A percentile compares a stretch with the other conserved stretches of the same genome.
phyloP scores from a whole-genome alignment of 1,284 basidiomycete species.

The Stereum hirsutum region DNA sequence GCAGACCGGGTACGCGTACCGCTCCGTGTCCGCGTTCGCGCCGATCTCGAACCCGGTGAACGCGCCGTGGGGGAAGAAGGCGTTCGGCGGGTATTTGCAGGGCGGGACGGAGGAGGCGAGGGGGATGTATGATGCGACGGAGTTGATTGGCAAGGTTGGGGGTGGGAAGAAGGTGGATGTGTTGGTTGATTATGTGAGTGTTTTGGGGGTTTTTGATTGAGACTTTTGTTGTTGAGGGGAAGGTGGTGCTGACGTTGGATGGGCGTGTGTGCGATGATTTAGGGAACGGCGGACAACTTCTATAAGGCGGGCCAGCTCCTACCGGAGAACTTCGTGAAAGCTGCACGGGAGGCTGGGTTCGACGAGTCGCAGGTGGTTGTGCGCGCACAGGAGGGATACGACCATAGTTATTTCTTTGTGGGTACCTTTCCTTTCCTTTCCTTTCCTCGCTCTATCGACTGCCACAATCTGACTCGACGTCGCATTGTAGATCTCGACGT shows the following conservation, averaged over 20 bases:
- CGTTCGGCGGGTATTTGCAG: conserved; percentile 83
- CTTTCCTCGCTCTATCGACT: not conserved
- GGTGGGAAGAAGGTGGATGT: conserved; percentile 71
- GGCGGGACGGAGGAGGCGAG: conserved; percentile 75
- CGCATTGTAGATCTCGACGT: conserved; percentile 50
- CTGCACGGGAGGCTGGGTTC: conserved; percentile 65
- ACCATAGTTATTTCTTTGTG: conserved; percentile 92
- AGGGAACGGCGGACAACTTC: conserved; percentile 86
- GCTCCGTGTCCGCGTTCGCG: conserved; percentile 89
- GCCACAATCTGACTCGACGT: conserved; percentile 4
- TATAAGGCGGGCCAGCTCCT: conserved; percentile 81
- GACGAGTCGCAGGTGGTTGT: conserved; percentile 74
- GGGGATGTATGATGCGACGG: conserved; percentile 75
- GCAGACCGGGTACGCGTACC: conserved; percentile 76
- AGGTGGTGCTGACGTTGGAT: not conserved
- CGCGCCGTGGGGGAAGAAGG: conserved; percentile 90
- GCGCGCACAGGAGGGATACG: conserved; percentile 82
- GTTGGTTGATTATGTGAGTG: conserved; percentile 74
- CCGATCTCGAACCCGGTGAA: conserved; percentile 87
- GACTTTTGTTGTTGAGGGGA: not conserved
- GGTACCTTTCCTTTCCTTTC: conserved; percentile 22
- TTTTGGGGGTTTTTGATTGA: not conserved
- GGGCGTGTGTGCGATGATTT: not conserved
- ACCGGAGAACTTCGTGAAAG: conserved; percentile 82
- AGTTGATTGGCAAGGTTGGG: too few species aligned